A percentile compares a stretch with the other conserved stretches of the same genome.
phyloP scores from a whole-genome alignment of 192 early-diverging fungal genomes.

The Entomortierella lignicola region DNA sequence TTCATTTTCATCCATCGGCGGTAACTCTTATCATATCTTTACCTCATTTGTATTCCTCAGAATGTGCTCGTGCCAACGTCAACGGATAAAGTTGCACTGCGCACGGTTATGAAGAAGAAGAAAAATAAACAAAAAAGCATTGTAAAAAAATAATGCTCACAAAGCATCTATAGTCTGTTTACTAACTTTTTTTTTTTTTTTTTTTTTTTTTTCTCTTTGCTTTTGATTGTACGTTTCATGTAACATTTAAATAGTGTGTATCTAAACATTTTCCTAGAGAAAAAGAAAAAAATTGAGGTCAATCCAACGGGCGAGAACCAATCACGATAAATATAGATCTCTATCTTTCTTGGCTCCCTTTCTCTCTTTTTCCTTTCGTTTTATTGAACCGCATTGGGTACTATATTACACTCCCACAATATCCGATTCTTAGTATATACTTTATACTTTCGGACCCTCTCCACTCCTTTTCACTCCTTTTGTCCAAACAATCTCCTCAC shows the following conservation, averaged over 20 bases:
- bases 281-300: neutral
- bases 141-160: neutral
- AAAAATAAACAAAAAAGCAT: neutral
- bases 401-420: neutral
- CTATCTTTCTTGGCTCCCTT: neutral
- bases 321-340: constrained; percentile 9
- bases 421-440: neutral
- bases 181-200: neutral
- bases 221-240: too few relatives aligned
- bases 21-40: neutral
- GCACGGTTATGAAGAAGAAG: neutral
- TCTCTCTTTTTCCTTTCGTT: neutral
- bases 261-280: neutral
- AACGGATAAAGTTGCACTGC: neutral
- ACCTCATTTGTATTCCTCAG: neutral
- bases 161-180: neutral
- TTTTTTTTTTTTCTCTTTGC: neutral
- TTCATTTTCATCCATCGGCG: too few relatives aligned
- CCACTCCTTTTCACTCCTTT: too few relatives aligned
- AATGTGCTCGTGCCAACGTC: neutral
- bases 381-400: neutral
- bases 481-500: too few relatives aligned
- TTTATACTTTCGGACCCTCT: neutral
- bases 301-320: neutral
- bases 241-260: neutral